A percentile compares a stretch with the other conserved stretches of the same genome.
Conservation (phyloP, 1,284 basidiomycete genomes). For the Melanopsichium pennsylvanicum region DNA sequence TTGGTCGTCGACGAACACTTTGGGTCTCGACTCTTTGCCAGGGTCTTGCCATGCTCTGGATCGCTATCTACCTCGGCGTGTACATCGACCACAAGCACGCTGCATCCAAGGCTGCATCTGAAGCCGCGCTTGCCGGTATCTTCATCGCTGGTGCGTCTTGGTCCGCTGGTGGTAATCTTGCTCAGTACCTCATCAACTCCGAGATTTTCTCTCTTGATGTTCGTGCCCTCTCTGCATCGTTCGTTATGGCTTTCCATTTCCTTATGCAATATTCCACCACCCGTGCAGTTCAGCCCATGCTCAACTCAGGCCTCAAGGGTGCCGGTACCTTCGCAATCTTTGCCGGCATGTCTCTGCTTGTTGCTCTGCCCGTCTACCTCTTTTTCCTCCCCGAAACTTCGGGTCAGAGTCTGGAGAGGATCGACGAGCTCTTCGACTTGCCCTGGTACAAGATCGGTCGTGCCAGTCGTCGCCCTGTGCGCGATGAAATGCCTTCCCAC, state of each 20-base stretch:
- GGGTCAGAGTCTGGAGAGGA: conserved; percentile 43
- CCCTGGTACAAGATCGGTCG: conserved; percentile 48
- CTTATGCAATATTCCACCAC: conserved; percentile 42
- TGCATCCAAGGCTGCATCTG: conserved; percentile 25
- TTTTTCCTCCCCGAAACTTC: conserved; percentile 47
- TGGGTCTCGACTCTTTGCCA: conserved; percentile 33
- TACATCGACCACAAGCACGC: conserved; percentile 35
- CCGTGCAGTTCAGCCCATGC: conserved; percentile 38
- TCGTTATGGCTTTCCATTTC: conserved; percentile 46
- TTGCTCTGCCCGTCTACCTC: conserved; percentile 35
- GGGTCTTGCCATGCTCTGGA: conserved; percentile 41
- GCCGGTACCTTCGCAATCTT: conserved; percentile 43
- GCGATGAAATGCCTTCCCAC: conserved; percentile 40
- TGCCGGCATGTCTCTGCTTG: conserved; percentile 25
- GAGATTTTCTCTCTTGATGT: conserved; percentile 45
- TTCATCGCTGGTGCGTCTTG: conserved; percentile 44
- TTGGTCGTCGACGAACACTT: conserved; percentile 43
- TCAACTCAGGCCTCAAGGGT: conserved; percentile 41
- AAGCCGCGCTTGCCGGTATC: conserved; percentile 35
- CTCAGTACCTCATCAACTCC: conserved; percentile 46
- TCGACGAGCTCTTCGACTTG: conserved; percentile 47
- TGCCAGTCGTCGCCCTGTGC: conserved; percentile 31
- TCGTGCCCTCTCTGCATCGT: conserved; percentile 37
- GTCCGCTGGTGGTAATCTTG: conserved; percentile 43
- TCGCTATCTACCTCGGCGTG: conserved; percentile 42